Conservation (phyloP, 2,329 filamentous ascomycete genomes). For the Didymella arachidicola region DNA sequence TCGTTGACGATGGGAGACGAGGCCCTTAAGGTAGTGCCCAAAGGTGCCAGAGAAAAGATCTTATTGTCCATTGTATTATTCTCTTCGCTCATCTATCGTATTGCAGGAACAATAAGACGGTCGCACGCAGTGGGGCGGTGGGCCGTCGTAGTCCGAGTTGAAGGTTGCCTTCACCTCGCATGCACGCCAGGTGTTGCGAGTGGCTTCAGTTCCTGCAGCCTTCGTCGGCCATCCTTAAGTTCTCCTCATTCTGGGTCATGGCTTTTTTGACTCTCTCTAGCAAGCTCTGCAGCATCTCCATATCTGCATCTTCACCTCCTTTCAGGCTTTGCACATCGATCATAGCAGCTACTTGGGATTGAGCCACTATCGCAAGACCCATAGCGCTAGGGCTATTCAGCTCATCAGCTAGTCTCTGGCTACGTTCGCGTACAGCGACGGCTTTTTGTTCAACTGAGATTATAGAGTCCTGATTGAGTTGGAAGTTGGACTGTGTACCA, state of each 20-base stretch:
- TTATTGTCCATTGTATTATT: not conserved
- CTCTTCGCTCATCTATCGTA: not conserved
- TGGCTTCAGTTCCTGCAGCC: conserved; percentile 1
- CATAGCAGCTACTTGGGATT: conserved; percentile 29
- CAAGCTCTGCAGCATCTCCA: conserved; percentile 21
- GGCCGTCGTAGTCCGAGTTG: not conserved
- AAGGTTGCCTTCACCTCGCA: not conserved
- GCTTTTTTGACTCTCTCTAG: conserved; percentile 27
- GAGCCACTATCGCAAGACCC: conserved; percentile 27
- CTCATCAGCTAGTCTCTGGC: conserved; percentile 30
- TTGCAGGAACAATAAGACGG: not conserved
- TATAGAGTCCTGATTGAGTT: conserved; percentile 16
- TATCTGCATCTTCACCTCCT: conserved; percentile 10
- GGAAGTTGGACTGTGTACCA: conserved; percentile 21
- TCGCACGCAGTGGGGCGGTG: not conserved
- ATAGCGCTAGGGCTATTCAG: conserved; percentile 26
- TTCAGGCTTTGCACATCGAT: conserved; percentile 22
- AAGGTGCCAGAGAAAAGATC: not conserved
- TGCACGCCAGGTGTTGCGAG: not conserved
- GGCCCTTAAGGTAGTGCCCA: not conserved
- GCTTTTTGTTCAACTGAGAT: conserved; percentile 27
- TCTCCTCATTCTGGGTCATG: conserved; percentile 30
- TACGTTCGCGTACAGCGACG: conserved; percentile 29
- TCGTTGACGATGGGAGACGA: not conserved
- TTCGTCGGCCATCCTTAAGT: conserved; percentile 16